Evolutionary conservation across 2,329 filamentous ascomycete genomes (phyloP), one percentile per base, ranked within the genome.

Genomic region (Colletotrichum spinosum): DNA sequence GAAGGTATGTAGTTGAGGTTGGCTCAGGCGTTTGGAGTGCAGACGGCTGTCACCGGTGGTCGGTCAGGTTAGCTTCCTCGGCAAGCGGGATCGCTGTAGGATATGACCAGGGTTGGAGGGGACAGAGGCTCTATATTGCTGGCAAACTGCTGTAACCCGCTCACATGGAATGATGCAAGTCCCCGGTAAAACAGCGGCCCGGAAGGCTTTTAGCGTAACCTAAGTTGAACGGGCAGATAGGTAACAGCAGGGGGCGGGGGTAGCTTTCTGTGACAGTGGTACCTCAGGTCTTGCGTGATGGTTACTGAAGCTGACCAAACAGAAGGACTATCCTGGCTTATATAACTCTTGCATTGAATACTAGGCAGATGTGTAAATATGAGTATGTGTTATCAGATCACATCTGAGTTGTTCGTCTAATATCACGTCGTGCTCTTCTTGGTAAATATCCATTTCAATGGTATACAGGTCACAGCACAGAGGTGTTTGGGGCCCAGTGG

Each of bases 131-230:
- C 15, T 15, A 35, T 37, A 13, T 51, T 37, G 51, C 52, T 62
- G 58, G n/a, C 33, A 46, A 17, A 12, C 51, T 44, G 45, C 37
- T 61, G 51, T 13, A 59, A 15, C 45, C 15, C 38, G 8, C 46
- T 17, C 35, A 42, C 17, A n/a, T n/a, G n/a, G n/a, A 45, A 37
- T 44, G n/a, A 42, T 12, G 33, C 48, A 49, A 60, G 38, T 12
- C 55, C 38, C 56, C 58, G 62, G 62, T 48, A 33, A 65, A 65
- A 62, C 54, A 54, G 62, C 62, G 62, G 62, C 62, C 57, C 62
- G 62, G 52, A 15, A 17, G 45, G 39, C 25, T 15, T 38, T 33
- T 41, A 33, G 37, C 12, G 50, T 25, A n/a, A n/a, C n/a, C n/a
- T n/a, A n/a, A 37, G 17, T 13, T 12, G 41, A 46, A 13, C 15